Conservation (phyloP, 768 basidiomycete genomes). For the Fomitopsis pulvina region DNA sequence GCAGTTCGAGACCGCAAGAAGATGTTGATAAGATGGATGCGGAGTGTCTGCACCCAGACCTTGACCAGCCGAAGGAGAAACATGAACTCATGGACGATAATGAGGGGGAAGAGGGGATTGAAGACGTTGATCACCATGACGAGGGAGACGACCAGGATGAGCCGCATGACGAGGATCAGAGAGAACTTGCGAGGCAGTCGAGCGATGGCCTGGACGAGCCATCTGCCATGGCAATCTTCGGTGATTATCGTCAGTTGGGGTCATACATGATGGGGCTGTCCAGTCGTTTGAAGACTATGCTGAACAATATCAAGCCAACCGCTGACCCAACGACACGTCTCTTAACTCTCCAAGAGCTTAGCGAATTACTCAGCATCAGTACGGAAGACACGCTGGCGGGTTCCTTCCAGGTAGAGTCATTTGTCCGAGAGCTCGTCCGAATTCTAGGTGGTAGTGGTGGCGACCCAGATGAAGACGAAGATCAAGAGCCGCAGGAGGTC, state of each 20-base stretch:
- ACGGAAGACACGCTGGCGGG: constrained; percentile 96
- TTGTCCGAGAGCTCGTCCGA: constrained; percentile 85
- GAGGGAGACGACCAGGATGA: constrained; percentile 44
- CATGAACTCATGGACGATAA: constrained; percentile 39
- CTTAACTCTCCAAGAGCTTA: constrained; percentile 87
- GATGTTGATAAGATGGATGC: constrained; percentile 75
- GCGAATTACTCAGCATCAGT: constrained; percentile 91
- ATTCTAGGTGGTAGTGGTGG: constrained; percentile 79
- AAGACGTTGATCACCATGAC: constrained; percentile 36
- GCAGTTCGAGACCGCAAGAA: constrained; percentile 59
- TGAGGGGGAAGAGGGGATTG: constrained; percentile 38
- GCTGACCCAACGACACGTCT: constrained; percentile 84
- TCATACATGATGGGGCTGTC: constrained; percentile 91
- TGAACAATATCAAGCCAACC: constrained; percentile 80
- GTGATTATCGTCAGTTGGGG: constrained; percentile 82
- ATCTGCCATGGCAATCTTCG: constrained; percentile 74
- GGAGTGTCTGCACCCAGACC: constrained; percentile 42
- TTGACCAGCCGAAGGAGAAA: constrained; percentile 41
- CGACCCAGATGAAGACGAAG: constrained; percentile 66
- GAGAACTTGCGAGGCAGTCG: constrained; percentile 30
- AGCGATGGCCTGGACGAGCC: constrained; percentile 50
- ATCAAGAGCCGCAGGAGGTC: constrained; percentile 52
- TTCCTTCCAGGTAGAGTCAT: constrained; percentile 91
- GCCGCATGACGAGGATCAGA: constrained; percentile 32
- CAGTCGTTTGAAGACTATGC: constrained; percentile 82